Evolutionary conservation across 108 stramenopile species (phyloP), one percentile per base, ranked within the genome.

Genomic region (Thalassiosira profunda): DNA sequence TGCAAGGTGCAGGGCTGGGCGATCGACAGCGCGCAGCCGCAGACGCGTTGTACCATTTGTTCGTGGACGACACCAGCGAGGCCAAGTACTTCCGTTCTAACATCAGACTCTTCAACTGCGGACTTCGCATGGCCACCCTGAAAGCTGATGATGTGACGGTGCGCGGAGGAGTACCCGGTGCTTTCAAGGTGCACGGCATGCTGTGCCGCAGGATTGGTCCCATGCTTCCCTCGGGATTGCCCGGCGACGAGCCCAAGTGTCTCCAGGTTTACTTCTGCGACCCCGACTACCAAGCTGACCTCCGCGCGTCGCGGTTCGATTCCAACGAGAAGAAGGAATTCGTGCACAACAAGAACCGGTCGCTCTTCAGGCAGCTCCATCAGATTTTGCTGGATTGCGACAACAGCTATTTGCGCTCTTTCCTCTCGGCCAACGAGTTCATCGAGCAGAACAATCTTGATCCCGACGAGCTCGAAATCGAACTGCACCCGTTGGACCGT

Each of bases 161-260:
- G n/a, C n/a, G n/a, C n/a, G n/a, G n/a, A n/a, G n/a, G n/a, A n/a
- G n/a, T n/a, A n/a, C n/a, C n/a, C n/a, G n/a, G n/a, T n/a, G n/a
- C n/a, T n/a, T n/a, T n/a, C 20, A 49, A 49, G 48, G 30, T 49
- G 48, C 26, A 49, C 2, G 12, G 15, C 6, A 49, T 49, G 48
- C 8, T 57, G 24, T 31, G 46, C 23, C 31, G 67, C n/a, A 30
- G 54, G 34, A 54, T 56, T 26, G 67, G 67, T 11, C 37, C 40
- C 10, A n/a, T 52, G n/a, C 18, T 44, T 3, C 15, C 17, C 25
- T 33, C 29, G 26, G n/a, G n/a, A n/a, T n/a, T n/a, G n/a, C 10
- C 12, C 46, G n/a, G 52, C 46, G 21, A 33, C 2, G 23, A 49
- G 6, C 54, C 67, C 3, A 44, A 40, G 9, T 43, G 55, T 44